Evolutionary conservation across 805 yeast species (phyloP).

Genomic region (Saccharomycopsis sp.): DNA sequence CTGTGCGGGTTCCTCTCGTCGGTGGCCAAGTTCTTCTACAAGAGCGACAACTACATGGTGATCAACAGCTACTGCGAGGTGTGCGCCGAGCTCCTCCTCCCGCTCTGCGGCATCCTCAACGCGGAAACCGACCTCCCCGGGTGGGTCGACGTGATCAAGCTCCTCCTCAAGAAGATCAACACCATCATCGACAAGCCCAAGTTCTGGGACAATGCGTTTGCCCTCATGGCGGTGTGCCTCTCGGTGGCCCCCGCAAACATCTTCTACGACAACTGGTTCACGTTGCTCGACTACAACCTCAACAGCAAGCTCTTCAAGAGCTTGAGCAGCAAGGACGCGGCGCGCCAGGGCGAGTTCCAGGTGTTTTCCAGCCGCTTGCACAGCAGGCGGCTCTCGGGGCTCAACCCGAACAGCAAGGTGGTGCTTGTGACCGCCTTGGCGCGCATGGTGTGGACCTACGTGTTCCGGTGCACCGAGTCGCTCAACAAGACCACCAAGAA

Average conservation of each 20-base stretch:
- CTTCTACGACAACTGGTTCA: constrained; percentile 67
- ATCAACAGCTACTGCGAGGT: constrained; percentile 82
- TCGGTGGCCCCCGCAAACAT: constrained; percentile 76
- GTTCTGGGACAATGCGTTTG: constrained; percentile 62
- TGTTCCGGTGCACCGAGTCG: constrained; percentile 82
- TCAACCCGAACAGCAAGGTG: constrained; percentile 34
- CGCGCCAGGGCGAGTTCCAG: constrained; percentile 13
- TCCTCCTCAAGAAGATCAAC: constrained; percentile 46
- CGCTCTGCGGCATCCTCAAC: constrained; percentile 77
- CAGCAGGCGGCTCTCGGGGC: constrained; percentile 2
- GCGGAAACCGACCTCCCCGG: constrained; percentile 96
- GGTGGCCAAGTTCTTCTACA: constrained; percentile 71
- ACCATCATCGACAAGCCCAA: constrained; percentile 29
- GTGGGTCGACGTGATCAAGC: constrained; percentile 78
- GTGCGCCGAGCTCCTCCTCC: constrained; percentile 62
- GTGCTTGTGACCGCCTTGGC: constrained; percentile 60
- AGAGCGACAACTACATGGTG: constrained; percentile 58
- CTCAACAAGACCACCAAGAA: constrained; percentile 79
- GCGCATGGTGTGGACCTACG: constrained; percentile 82
- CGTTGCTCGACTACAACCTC: constrained; percentile 43
- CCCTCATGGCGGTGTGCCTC: constrained; percentile 63
- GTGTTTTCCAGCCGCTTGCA: constrained; percentile 7
- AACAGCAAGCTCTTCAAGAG: constrained; percentile 11
- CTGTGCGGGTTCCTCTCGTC: constrained; percentile 86
- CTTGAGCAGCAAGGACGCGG: constrained; percentile 1